Evolutionary conservation across 352 stramenopile species (phyloP), one percentile per base, ranked within the genome.

Genomic region (Globisporangium ultimum): DNA sequence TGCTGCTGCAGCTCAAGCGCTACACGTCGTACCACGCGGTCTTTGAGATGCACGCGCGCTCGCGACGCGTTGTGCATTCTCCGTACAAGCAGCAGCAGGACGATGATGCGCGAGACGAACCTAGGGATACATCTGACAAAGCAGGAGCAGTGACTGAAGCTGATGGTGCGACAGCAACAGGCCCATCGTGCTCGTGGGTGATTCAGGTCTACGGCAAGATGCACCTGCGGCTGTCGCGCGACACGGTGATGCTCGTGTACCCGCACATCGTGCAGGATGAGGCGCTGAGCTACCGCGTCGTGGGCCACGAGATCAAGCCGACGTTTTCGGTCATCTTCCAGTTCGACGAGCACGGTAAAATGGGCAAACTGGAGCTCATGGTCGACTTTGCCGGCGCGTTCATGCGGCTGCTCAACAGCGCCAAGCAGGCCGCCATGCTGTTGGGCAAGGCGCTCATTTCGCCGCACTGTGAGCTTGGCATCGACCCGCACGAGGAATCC

Each of bases 161-260:
- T 11, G 7, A 17, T 1, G 13, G 12, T 34, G 13, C 50, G 12
- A 17, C 34, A 34, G 8, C 52, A 22, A 38, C 53, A 28, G 15
- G 32, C 4, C 22, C 20, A 0, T 9, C n/a, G 24, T 55, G 53
- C 22, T 46, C 55, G 15, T 79, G 63, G 49, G 50, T 88, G 17
- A 24, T 88, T 13, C 58, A 83, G 18, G 67, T 64, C 0, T 56
- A 49, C 20, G 80, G 78, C 1, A 63, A 54, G 11, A 52, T 87
- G 17, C 67, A 66, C n/a, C 54, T 90, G 38, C 72, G 80, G 22
- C 62, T 90, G 32, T 90, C 80, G 28, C 70, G 80, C 48, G 80
- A 90, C 53, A 86, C 80, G 13, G 57, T 86, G 18, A 87, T 90
- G 74, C 68, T 90, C 4, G 63, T 90, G 60, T 90, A 84, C 18